These are phyloP conservation scores for Sophora flavescens DNA, from an alignment of 306 rosid species.

Conservation along the genomic window DNA sequence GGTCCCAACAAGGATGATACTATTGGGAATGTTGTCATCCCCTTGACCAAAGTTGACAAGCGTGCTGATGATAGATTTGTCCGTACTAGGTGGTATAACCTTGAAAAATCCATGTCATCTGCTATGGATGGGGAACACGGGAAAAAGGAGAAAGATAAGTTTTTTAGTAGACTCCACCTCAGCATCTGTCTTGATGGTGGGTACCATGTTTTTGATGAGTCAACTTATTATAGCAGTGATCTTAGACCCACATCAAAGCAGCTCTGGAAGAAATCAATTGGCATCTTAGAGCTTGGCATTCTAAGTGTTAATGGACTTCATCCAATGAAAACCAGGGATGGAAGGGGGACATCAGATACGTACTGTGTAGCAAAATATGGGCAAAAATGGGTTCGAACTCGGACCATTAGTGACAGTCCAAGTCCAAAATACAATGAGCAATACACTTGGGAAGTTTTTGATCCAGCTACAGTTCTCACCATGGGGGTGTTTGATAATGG, in stretches of 20 bases:
- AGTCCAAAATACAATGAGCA: slow-evolving; percentile 92
- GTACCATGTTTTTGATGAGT: slow-evolving; percentile 93
- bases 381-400: slow-evolving; percentile 91
- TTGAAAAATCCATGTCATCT: slow-evolving; percentile 73
- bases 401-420: slow-evolving; percentile 75
- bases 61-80: slow-evolving; percentile 80
- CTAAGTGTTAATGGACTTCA: slow-evolving; percentile 72
- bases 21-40: slow-evolving; percentile 70
- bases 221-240: slow-evolving; percentile 88
- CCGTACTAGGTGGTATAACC: slow-evolving; percentile 67
- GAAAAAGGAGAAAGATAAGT: slow-evolving; percentile 65
- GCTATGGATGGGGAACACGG: slow-evolving; percentile 67
- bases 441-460: slow-evolving; percentile 92
- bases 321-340: slow-evolving; percentile 82
- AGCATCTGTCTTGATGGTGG: slow-evolving; percentile 94
- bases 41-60: slow-evolving; percentile 64
- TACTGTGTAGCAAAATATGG: slow-evolving; percentile 97
- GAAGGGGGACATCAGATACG: slow-evolving; percentile 78
- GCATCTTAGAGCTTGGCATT: slow-evolving; percentile 86
- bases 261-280: slow-evolving; percentile 88
- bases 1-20: slow-evolving; percentile 80
- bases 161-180: slow-evolving; percentile 71
- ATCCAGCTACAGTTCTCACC: slow-evolving; percentile 89
- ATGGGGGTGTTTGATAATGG: slow-evolving; percentile 87
- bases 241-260: slow-evolving; percentile 83